Evolutionary conservation across 345 rosid species (phyloP).

Genomic region (Sisymbrium irio): DNA sequence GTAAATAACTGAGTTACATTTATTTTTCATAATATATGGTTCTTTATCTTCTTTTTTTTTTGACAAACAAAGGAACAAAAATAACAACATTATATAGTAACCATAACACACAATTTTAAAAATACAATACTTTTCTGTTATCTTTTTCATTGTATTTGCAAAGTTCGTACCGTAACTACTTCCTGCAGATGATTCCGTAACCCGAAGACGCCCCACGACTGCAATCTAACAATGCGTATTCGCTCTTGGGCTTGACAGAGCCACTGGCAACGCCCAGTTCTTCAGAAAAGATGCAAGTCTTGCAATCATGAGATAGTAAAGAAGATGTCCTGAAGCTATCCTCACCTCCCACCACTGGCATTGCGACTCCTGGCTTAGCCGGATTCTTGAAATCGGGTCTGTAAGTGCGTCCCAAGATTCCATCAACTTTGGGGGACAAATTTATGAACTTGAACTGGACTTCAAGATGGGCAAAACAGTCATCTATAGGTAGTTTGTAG

Average conservation of each 20-base stretch:
- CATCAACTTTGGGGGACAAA: conserved; percentile 52
- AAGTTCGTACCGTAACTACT: background rate
- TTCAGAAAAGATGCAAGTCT: conserved; percentile 30
- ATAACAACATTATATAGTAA: background rate
- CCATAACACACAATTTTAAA: background rate
- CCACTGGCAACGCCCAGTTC: background rate
- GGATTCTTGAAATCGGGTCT: conserved; percentile 55
- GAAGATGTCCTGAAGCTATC: conserved; percentile 47
- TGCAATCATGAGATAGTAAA: conserved; percentile 40
- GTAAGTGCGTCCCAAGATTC: conserved; percentile 59
- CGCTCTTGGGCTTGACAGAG: background rate
- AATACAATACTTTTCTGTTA: background rate
- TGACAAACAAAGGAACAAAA: background rate
- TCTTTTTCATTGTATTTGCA: background rate
- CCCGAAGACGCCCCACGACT: background rate
- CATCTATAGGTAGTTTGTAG: conserved; percentile 46
- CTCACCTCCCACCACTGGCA: conserved; percentile 55
- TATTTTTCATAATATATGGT: no score
- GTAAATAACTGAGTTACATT: no score
- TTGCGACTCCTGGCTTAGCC: conserved; percentile 55
- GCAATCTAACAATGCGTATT: conserved; percentile 5
- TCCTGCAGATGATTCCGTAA: conserved; percentile 12
- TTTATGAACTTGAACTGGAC: conserved; percentile 52
- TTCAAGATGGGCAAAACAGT: conserved; percentile 62
- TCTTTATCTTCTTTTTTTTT: no score